Base-by-base conservation (phyloP, 2,329 filamentous ascomycete species). In the Apiospora koreana region DNA sequence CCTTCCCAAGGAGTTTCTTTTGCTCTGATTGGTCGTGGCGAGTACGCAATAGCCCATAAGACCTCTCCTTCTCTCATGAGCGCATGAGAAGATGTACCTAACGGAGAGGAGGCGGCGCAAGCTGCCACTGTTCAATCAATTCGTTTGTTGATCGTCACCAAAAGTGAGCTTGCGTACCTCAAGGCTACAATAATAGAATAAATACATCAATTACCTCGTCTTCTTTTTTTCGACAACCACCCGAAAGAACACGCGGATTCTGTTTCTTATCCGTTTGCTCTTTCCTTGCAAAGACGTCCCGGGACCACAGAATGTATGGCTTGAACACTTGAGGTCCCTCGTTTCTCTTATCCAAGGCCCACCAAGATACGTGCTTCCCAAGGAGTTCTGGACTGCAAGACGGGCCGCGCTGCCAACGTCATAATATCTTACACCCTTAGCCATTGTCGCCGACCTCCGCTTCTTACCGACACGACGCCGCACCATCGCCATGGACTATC, bases 401-500 rank as follows among this genome's bases (percentile, higher is more conserved):
- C 54, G 54, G 31, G 21, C 54, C 28, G 54, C 18, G 58, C 68
- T 65, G 68, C 70, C 66, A 65, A 45, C 68, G 62, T 71, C 58
- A 70, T 67, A 28, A 62, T 65, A 64, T 68, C 46, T 70, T 67
- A 65, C 31, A 48, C 64, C 35, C 54, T 31, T 62, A 38, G 64
- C 65, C 50, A 38, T 65, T 67, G 21, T 65, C 70, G 54, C 41
- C 54, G 38, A 45, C 68, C 38, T 70, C 72, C 67, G 28, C 50
- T 58, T 58, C 50, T n/a, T 58, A 58, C 50, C 50, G 16, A 21
- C 50, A 38, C 54, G 8, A 62, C 54, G n/a, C 54, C 54, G 9
- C 54, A 58, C 43, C 68, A 71, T 23, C 42, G 76, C 77, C 73
- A 90, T 90, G 88, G 88, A 90, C 80, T 90, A 89, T 79, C 86